Base-by-base conservation (phyloP, 2,329 filamentous ascomycete genomes). In the Alternaria solani region DNA sequence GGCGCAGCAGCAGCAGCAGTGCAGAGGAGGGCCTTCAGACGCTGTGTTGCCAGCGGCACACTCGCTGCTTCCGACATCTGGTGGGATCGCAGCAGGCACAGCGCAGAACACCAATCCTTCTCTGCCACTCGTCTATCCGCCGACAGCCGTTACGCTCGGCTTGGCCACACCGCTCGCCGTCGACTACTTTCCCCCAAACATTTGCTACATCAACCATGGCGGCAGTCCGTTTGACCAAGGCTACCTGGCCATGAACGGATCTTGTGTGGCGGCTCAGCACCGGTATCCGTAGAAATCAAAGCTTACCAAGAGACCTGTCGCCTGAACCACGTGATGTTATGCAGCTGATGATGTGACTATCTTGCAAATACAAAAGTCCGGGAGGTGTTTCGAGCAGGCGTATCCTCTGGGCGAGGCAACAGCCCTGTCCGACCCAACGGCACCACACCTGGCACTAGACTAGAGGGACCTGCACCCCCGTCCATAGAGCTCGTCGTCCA, bases 211-310 rank as follows among this genome's bases (percentile, higher is more conserved):
- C 30, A 32, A 43, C 18, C 12, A 26, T 43, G n/a, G 18, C 18
- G 7, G 25, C 16, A 43, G 41, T 25, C 41, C 41, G 8, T 43
- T 43, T 4, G 6, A 43, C 41, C 6, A 43, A 43, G 41, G 41
- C 41, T 43, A 43, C 18, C 18, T 43, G 14, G 41, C 41, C 5
- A 43, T 43, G 41, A 43, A 43, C 6, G 41, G 41, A 23, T 14
- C 7, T 18, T 43, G 41, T 18, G 16, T 9, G 16, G 11, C 41
- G 41, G 41, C 79, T 61, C 7, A 69, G 59, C 9, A 68, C 54
- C 14, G 51, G 30, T 32, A 32, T 32, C 30, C 11, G 30, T 32
- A 26, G 26, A 26, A 26, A 26, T 7, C 26, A 26, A 26, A 26
- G 26, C 26, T 26, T 26, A 26, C 26, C 26, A 26, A 26, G 26